Base-by-base conservation (phyloP, 1,139 yeast genomes). In the Saccharomyces hybrid region DNA sequence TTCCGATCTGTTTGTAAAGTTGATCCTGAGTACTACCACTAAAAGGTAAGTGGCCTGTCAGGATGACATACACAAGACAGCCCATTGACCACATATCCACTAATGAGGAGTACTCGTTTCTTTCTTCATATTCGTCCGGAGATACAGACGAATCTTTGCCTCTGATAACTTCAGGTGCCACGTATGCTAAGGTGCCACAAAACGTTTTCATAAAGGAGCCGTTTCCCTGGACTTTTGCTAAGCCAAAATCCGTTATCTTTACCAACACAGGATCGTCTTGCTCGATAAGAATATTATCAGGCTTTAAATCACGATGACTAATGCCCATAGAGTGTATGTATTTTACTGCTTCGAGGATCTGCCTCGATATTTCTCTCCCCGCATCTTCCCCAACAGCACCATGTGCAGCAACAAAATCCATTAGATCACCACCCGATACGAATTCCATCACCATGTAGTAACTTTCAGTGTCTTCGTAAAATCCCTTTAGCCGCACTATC, bases 41-140 rank as follows among this genome's bases (percentile, higher is more conserved):
- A 67, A 93, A 93, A 2, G 99, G 99, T 56, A 91, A 73, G 74
- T 89, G 96, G 0, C 95, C 93, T 0, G 98, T 91, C 53, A 93
- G 72, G 44, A 91, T 81, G 9, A 93, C 98, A 71, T 89, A 93
- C 0, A 90, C 85, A 38, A 93, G 73, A 69, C 99, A 93, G 0
- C 98, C 96, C 56, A 89, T 76, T 3, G 97, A 88, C 99, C 99
- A 93, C 76, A 93, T 88, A 69, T 93, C 99, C 5, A 91, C 98
- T 56, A 88, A 77, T 48, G 87, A 84, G 4, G 96, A 88, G 65
- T 93, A 93, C 54, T 85, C 77, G 67, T 71, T 72, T 48, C 61
- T 54, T 28, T 64, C 61, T 32, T 58, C 64, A 41, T 53, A 56
- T 32, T 61, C 65, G 26, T 64, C 69, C 46, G 53, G 64, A 53